Conservation (phyloP, 306 rosid genomes). For the Corylus americana region DNA sequence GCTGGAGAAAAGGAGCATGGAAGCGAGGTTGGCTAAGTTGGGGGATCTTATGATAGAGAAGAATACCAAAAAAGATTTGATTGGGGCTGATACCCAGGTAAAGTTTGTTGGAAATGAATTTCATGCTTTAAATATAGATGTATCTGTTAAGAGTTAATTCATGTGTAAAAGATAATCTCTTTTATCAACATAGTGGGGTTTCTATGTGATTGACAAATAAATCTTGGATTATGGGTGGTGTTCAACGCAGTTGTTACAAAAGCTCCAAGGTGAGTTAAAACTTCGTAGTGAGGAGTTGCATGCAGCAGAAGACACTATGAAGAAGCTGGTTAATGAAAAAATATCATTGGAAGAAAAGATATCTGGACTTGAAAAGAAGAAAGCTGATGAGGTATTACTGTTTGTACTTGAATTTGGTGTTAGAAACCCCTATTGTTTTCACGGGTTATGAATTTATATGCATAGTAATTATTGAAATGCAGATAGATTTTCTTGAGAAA, state of each 20-base stretch:
- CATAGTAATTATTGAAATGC: constrained; percentile 42
- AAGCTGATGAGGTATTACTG: constrained; percentile 61
- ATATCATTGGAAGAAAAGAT: constrained; percentile 55
- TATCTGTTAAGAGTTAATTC: constrained; percentile 18
- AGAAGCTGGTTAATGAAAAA: constrained; percentile 62
- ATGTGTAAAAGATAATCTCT: constrained; percentile 7
- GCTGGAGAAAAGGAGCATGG: constrained; percentile 68
- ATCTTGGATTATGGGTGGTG: constrained; percentile 16
- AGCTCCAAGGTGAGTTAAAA: constrained; percentile 75
- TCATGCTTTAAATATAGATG: constrained; percentile 6
- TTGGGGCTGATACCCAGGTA: constrained; percentile 67
- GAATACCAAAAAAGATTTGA: constrained; percentile 43
- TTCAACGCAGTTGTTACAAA: constrained; percentile 45
- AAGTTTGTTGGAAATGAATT: constrained; percentile 14
- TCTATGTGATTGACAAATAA: constrained; percentile 14
- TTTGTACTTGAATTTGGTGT: constrained; percentile 19
- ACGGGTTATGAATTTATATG: constrained; percentile 13
- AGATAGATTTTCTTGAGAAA: constrained; percentile 55
- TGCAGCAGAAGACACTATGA: constrained; percentile 63
- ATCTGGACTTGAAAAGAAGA: constrained; percentile 57
- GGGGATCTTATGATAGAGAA: constrained; percentile 53
- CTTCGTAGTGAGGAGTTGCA: constrained; percentile 54
- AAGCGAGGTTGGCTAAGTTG: constrained; percentile 63
- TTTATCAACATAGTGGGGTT: constrained; percentile 10
- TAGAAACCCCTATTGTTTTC: constrained; percentile 21